Conservation (phyloP, 73 alveolate genomes). For the Paraurostyla sp. region DNA sequence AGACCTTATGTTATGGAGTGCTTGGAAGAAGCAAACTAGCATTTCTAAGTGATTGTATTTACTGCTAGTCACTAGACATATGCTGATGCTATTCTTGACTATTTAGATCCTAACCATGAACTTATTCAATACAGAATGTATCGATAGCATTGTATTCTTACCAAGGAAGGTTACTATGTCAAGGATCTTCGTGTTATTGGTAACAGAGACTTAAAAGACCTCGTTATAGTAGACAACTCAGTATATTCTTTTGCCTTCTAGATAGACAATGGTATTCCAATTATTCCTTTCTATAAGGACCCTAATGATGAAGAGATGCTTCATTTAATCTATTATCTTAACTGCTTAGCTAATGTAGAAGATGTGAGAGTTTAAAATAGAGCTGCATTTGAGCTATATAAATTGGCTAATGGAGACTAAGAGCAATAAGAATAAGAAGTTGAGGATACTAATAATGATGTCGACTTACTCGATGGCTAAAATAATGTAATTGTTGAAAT, state of each 20-base stretch:
- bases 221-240: slow-evolving; percentile 73
- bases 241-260: slow-evolving; percentile 83
- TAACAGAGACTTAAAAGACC: slow-evolving; percentile 66
- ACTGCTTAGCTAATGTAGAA: slow-evolving; percentile 49
- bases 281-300: slow-evolving; percentile 86
- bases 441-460: background rate
- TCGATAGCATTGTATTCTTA: slow-evolving; percentile 81
- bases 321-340: slow-evolving; percentile 54
- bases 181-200: slow-evolving; percentile 70
- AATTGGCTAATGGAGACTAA: slow-evolving; percentile 43
- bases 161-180: slow-evolving; percentile 49
- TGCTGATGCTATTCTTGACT: slow-evolving; percentile 89
- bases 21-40: slow-evolving; percentile 75
- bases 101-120: slow-evolving; percentile 84
- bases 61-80: slow-evolving; percentile 88
- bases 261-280: slow-evolving; percentile 89
- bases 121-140: slow-evolving; percentile 83
- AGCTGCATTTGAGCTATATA: slow-evolving; percentile 58
- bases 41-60: slow-evolving; percentile 80
- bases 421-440: background rate
- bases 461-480: background rate
- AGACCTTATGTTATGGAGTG: slow-evolving; percentile 86
- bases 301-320: slow-evolving; percentile 79
- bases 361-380: slow-evolving; percentile 52
- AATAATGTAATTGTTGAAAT: slow-evolving; percentile 7